These are phyloP conservation scores for Auricularia sp. DNA, from an alignment of 768 basidiomycete species.

Conservation along the genomic window DNA sequence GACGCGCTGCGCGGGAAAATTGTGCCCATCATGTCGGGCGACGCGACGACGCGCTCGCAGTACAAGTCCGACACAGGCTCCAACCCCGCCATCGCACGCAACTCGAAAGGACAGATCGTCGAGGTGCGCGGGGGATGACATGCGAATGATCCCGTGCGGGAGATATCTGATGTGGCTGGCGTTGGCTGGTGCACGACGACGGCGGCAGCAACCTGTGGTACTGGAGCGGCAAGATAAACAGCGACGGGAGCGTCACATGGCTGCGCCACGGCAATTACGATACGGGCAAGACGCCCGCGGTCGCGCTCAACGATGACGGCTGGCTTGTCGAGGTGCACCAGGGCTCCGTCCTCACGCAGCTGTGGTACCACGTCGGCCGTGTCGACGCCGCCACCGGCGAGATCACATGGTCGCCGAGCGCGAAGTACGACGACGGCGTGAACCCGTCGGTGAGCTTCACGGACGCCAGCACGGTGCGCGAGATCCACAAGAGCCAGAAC, in stretches of 20 bases:
- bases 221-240: not conserved
- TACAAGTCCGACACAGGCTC: slow-evolving; percentile 1
- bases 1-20: not conserved
- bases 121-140: not conserved
- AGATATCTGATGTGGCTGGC: not conserved
- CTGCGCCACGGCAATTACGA: slow-evolving; percentile 1
- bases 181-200: not conserved
- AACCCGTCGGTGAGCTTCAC: not conserved
- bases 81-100: not conserved
- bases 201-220: slow-evolving; percentile 1
- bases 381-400: not conserved
- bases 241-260: not conserved
- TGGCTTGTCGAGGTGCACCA: slow-evolving; percentile 1
- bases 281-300: not conserved
- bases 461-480: not conserved
- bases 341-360: not conserved
- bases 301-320: not conserved
- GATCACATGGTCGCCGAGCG: not conserved
- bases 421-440: not conserved
- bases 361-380: not conserved
- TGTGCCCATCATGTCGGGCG: not conserved
- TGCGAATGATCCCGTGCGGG: not conserved
- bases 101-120: not conserved
- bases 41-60: not conserved
- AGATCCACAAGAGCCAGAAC: not conserved